Evolutionary conservation across 1,139 yeast species (phyloP).

Genomic region (Taphrina betulina): DNA sequence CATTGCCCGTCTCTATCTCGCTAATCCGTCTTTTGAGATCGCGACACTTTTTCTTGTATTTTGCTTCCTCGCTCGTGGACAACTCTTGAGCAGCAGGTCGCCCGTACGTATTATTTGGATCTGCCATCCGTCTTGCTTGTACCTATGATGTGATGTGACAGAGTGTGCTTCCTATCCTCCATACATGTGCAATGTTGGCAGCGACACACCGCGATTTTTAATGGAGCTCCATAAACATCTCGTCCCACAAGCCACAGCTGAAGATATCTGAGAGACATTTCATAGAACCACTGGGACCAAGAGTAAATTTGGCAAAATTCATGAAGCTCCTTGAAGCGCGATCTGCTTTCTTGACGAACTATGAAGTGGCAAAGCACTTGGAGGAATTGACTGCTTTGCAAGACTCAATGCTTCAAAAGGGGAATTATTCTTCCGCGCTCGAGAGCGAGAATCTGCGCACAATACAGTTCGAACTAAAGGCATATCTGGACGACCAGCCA

Average conservation of each 20-base stretch:
- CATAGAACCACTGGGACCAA: too few relatives aligned
- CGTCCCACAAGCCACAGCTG: too few relatives aligned
- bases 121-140: too few relatives aligned
- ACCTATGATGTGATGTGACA: too few relatives aligned
- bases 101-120: slow-evolving; percentile 16
- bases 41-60: slow-evolving; percentile 60
- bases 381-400: slow-evolving; percentile 24
- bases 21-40: slow-evolving; percentile 70
- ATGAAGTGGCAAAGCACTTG: slow-evolving; percentile 31
- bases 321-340: slow-evolving; percentile 32
- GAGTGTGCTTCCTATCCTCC: too few relatives aligned
- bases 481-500: slow-evolving; percentile 17
- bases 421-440: slow-evolving; percentile 20
- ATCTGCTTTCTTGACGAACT: slow-evolving; percentile 31
- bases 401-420: slow-evolving; percentile 22
- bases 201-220: too few relatives aligned
- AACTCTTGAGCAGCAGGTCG: slow-evolving; percentile 1
- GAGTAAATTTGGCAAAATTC: too few relatives aligned
- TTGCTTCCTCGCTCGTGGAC: slow-evolving; percentile 41
- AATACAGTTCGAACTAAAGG: slow-evolving; percentile 31
- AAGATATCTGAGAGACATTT: too few relatives aligned
- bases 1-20: slow-evolving; percentile 78
- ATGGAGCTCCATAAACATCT: too few relatives aligned
- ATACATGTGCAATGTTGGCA: too few relatives aligned
- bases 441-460: slow-evolving; percentile 33